A percentile compares a stretch with the other conserved stretches of the same genome.
Evolutionary conservation across 345 rosid species (phyloP).

Genomic region (Mallotus nudiflorus): DNA sequence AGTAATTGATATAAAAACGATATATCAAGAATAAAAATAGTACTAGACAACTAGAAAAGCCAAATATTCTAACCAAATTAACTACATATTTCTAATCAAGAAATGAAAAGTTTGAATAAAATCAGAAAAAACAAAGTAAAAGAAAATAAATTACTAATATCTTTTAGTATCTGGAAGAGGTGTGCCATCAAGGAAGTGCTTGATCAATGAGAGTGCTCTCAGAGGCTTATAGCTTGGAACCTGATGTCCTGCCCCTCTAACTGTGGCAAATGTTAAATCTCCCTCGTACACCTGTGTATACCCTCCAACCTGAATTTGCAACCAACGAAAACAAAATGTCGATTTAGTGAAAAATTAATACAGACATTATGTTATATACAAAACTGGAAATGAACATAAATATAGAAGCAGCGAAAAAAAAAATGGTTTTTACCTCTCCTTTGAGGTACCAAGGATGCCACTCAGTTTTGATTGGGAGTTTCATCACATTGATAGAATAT

Average conservation of each 20-base stretch:
- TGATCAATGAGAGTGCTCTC: constrained; percentile 69
- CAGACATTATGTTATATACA: no score
- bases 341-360: no score
- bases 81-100: background rate
- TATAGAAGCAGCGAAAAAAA: background rate
- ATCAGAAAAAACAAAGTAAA: constrained; percentile 6
- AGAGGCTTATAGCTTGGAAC: constrained; percentile 86
- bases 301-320: constrained; percentile 64
- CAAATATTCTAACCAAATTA: background rate
- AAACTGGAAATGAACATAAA: no score
- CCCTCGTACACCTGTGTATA: constrained; percentile 69
- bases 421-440: constrained; percentile 45
- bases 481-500: constrained; percentile 63
- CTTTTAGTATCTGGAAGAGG: constrained; percentile 61
- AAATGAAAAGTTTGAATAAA: background rate
- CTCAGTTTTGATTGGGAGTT: constrained; percentile 45
- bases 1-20: no score
- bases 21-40: no score
- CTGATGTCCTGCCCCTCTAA: constrained; percentile 89
- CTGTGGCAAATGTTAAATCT: constrained; percentile 71
- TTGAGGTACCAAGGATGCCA: constrained; percentile 82
- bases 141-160: constrained; percentile 10
- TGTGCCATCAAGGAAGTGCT: constrained; percentile 59
- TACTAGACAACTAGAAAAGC: background rate
- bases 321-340: no score